Evolutionary conservation across 345 rosid species (phyloP), one percentile per base, ranked within the genome.

Genomic region (Lepidium sativum): DNA sequence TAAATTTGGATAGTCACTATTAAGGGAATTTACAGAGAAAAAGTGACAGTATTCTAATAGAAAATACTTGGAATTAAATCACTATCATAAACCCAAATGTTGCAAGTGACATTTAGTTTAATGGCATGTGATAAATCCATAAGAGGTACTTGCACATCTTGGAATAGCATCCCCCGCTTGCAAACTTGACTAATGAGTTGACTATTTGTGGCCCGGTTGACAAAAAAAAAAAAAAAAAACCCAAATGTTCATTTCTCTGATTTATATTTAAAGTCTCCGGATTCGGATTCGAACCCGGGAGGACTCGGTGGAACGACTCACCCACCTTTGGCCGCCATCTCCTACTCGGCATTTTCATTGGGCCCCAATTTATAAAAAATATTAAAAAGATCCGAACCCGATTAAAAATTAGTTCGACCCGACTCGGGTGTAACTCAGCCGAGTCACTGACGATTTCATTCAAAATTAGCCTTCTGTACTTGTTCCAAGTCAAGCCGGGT

Each of bases 251-350:
- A 40, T 18, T 55, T 25, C 5, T 60, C 42, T 67, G 45, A 71
- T 49, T 57, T 57, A 64, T 66, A 71, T 48, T 57, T 64, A 56
- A 33, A 56, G 41, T 54, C 47, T 57, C 23, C 8, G 60, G 38
- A 41, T 77, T 79, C 83, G 74, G 69, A 77, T 54, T 67, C 37
- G 61, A 82, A 82, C 83, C 63, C 76, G 78, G 91, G 91, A 87
- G 77, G 89, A 87, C 91, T 82, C 79, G 82, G 86, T 84, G 68
- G 78, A 75, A 45, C 68, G 50, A 77, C 81, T 70, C 80, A 77
- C 69, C 77, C 74, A 41, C 71, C 79, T 61, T 60, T 50, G 31
- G 56, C 25, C 73, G 95, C 95, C 88, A 80, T 87, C 95, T 74
- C 95, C 88, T 43, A 60, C 67, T 60, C 61, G 67, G 55, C 56